phyloP scores from a whole-genome alignment of 1,284 basidiomycete species.

The Mycena sp. region DNA sequence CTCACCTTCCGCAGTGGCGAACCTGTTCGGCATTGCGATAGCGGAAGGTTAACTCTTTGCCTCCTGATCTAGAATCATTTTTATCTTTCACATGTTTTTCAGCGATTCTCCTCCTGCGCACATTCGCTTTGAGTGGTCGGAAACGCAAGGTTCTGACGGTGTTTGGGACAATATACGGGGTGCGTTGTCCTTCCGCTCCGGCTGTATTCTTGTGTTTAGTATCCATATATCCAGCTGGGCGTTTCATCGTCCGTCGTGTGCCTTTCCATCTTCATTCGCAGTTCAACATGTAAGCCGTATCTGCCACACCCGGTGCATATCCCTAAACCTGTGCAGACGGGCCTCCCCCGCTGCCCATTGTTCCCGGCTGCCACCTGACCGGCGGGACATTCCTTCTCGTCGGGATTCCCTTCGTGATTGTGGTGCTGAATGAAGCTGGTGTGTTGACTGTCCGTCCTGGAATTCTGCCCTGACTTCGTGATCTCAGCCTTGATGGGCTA shows the following conservation, averaged over 20 bases:
- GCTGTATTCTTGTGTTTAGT: no score
- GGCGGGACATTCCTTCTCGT: constrained; percentile 16
- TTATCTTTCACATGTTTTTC: neutral
- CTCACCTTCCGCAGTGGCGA: neutral
- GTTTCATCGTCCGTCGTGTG: neutral
- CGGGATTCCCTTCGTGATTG: constrained; percentile 18
- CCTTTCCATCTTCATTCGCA: constrained; percentile 6
- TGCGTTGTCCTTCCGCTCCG: no score
- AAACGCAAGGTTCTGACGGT: constrained; percentile 12
- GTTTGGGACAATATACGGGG: constrained; percentile 15
- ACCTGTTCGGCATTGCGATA: neutral
- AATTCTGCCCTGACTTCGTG: neutral
- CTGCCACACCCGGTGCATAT: neutral
- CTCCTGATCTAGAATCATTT: neutral
- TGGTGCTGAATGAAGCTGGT: constrained; percentile 35
- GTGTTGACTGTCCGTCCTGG: neutral
- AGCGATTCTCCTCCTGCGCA: constrained; percentile 24
- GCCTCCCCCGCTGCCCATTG: constrained; percentile 2
- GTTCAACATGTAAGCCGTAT: constrained; percentile 3
- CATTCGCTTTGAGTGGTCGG: constrained; percentile 25
- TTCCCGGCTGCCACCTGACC: constrained; percentile 21
- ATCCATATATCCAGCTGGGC: no score
- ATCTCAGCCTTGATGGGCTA: constrained; percentile 33
- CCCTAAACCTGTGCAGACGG: constrained; percentile 2
- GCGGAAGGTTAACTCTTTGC: constrained; percentile 4